Percentiles rank a stretch among this genome's conserved stretches.
Conservation (phyloP, 345 rosid species). For the Arabis alpina region DNA sequence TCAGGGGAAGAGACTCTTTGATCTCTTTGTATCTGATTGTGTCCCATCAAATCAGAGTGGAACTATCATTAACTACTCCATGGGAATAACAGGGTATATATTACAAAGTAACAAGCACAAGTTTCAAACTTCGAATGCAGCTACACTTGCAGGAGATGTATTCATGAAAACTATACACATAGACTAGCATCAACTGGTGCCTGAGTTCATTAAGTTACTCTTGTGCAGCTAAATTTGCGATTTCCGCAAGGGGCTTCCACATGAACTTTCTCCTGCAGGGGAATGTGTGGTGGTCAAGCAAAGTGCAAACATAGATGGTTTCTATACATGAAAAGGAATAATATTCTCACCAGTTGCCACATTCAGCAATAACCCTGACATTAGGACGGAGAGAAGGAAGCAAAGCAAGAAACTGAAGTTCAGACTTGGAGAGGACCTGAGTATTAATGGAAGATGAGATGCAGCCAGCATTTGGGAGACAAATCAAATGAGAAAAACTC, state of each 20-base stretch:
- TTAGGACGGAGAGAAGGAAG: constrained; percentile 85
- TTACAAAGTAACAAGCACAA: constrained; percentile 2
- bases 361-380: constrained; percentile 85
- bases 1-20: neutral
- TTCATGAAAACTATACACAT: constrained; percentile 24
- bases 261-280: constrained; percentile 75
- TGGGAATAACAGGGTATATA: neutral
- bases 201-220: neutral
- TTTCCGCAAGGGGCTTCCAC: constrained; percentile 87
- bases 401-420: constrained; percentile 85
- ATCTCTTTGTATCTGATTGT: neutral
- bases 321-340: neutral
- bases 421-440: constrained; percentile 87
- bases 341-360: constrained; percentile 77
- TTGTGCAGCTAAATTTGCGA: constrained; percentile 58
- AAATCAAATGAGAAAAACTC: constrained; percentile 5
- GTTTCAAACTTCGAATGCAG: neutral
- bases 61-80: neutral
- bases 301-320: neutral
- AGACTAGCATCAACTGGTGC: constrained; percentile 8
- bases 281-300: constrained; percentile 9
- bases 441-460: constrained; percentile 13
- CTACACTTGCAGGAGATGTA: constrained; percentile 26
- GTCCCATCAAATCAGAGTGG: neutral
- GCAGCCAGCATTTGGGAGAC: neutral